Evolutionary conservation across 805 yeast species (phyloP).

Genomic region (Grigorovia humatica): DNA sequence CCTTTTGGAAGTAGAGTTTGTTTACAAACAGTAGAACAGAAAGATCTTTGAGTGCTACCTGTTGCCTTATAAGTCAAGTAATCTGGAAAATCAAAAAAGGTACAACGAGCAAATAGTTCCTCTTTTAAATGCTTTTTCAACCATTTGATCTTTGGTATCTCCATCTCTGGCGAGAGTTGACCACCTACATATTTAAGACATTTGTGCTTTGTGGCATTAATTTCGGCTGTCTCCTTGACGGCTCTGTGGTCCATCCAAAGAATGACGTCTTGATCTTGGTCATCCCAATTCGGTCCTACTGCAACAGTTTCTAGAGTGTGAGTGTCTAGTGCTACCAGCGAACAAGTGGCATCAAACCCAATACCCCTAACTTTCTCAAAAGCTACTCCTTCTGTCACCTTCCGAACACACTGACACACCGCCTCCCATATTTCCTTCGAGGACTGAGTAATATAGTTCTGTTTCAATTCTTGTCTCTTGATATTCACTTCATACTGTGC

Average conservation of each 20-base stretch:
- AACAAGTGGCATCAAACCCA: slow-evolving; percentile 97
- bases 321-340: slow-evolving; percentile 71
- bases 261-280: slow-evolving; percentile 68
- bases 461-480: slow-evolving; percentile 62
- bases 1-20: slow-evolving; percentile 93
- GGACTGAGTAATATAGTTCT: slow-evolving; percentile 73
- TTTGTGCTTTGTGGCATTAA: slow-evolving; percentile 71
- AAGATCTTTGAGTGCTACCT: slow-evolving; percentile 76
- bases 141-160: slow-evolving; percentile 95
- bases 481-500: slow-evolving; percentile 73
- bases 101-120: slow-evolving; percentile 45
- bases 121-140: slow-evolving; percentile 72
- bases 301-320: slow-evolving; percentile 59
- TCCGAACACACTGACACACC: slow-evolving; percentile 71
- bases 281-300: slow-evolving; percentile 84
- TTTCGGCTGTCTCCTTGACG: slow-evolving; percentile 61
- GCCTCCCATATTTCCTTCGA: slow-evolving; percentile 87
- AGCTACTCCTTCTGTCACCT: slow-evolving; percentile 63
- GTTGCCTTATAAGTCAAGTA: slow-evolving; percentile 87
- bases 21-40: slow-evolving; percentile 86
- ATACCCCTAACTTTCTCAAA: slow-evolving; percentile 65
- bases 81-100: slow-evolving; percentile 90
- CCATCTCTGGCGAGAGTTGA: slow-evolving; percentile 97
- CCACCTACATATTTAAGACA: slow-evolving; percentile 92
- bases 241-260: slow-evolving; percentile 99